Conservation (phyloP, 345 rosid genomes). For the Arabidopsis suecica region DNA sequence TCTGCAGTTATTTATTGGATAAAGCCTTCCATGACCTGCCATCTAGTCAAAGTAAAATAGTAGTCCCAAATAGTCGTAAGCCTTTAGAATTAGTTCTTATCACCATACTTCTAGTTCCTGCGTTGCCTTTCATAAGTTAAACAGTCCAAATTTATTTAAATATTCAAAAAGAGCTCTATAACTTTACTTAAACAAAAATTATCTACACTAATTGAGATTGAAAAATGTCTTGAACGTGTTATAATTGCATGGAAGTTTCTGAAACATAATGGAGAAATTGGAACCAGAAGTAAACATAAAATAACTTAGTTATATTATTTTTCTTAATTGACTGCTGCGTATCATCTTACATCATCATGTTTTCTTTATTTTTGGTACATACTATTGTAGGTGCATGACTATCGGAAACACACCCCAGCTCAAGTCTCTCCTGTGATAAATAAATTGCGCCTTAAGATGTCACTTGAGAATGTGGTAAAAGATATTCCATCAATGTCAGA, state of each 20-base stretch:
- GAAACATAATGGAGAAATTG: constrained; percentile 26
- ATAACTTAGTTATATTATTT: not conserved
- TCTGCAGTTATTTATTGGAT: constrained; percentile 19
- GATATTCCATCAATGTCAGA: constrained; percentile 85
- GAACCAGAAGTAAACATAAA: constrained; percentile 3
- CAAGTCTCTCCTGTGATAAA: constrained; percentile 67
- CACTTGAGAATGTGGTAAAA: constrained; percentile 89
- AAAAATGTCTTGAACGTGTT: not conserved
- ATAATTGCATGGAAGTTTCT: constrained; percentile 9
- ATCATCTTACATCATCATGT: constrained; percentile 13
- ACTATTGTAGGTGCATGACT: constrained; percentile 80
- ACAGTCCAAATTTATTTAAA: not conserved
- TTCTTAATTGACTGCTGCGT: constrained; percentile 13
- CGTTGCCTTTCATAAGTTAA: constrained; percentile 29
- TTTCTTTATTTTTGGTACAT: constrained; percentile 22
- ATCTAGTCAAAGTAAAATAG: not conserved
- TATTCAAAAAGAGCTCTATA: not conserved
- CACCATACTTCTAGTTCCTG: constrained; percentile 10
- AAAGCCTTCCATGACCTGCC: constrained; percentile 6
- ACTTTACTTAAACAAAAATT: not conserved
- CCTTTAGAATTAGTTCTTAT: constrained; percentile 6
- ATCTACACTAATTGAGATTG: not conserved
- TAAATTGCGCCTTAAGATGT: constrained; percentile 76
- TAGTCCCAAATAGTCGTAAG: not conserved
- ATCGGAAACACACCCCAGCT: constrained; percentile 59